Conservation (phyloP, 1,139 yeast genomes). For the Keqinozyma sinolaborantium region DNA sequence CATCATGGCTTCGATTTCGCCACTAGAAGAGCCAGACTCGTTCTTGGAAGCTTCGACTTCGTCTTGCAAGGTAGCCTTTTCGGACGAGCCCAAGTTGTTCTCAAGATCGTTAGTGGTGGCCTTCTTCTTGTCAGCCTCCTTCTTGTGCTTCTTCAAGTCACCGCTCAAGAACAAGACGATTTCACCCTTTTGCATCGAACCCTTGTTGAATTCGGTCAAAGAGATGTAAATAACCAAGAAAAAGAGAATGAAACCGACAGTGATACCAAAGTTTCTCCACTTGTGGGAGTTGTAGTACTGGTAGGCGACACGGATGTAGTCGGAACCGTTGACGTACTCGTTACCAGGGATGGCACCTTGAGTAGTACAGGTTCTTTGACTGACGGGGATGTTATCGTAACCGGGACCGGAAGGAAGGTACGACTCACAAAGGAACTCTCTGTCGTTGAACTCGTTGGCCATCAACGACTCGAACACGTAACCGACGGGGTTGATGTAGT, state of each 20-base stretch:
- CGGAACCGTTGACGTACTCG: slow-evolving; percentile 52
- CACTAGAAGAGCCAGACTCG: slow-evolving; percentile 3
- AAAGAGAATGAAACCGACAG: slow-evolving; percentile 51
- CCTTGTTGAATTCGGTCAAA: slow-evolving; percentile 64
- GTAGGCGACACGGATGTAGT: slow-evolving; percentile 45
- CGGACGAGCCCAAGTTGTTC: slow-evolving; percentile 11
- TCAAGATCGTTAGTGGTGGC: slow-evolving; percentile 11
- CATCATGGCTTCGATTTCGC: slow-evolving; percentile 5
- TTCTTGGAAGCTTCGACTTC: slow-evolving; percentile 8
- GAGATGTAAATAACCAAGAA: slow-evolving; percentile 54
- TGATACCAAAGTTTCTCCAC: slow-evolving; percentile 85
- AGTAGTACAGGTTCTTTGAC: slow-evolving; percentile 51
- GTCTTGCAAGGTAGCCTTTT: slow-evolving; percentile 17
- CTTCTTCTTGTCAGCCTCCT: slow-evolving; percentile 10
- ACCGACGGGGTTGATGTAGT: slow-evolving; percentile 53
- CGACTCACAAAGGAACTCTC: slow-evolving; percentile 44
- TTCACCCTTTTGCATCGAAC: slow-evolving; percentile 83
- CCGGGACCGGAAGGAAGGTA: slow-evolving; percentile 50
- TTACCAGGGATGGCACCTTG: slow-evolving; percentile 65
- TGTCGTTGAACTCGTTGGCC: slow-evolving; percentile 52
- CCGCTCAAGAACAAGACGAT: slow-evolving; percentile 58
- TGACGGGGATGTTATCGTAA: slow-evolving; percentile 31
- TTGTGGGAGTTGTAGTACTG: slow-evolving; percentile 54
- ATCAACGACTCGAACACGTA: slow-evolving; percentile 55
- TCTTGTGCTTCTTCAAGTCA: slow-evolving; percentile 22